Conservation (phyloP, 345 rosid genomes). For the Arabidopsis thaliana region TAIR10.1 NC_003074.8:22430501-22431000, state of each 20-base stretch:
- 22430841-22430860: slow-evolving; percentile 85
- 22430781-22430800: slow-evolving; percentile 53
- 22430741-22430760: slow-evolving; percentile 75
- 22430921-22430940: slow-evolving; percentile 71
- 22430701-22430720: slow-evolving; percentile 78
- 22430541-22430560: slow-evolving; percentile 25
- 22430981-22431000: slow-evolving; percentile 55
- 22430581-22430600: slow-evolving; percentile 52
- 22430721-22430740: slow-evolving; percentile 67
- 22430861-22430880: slow-evolving; percentile 72
- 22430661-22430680: slow-evolving; percentile 86
- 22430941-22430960: slow-evolving; percentile 58
- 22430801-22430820: slow-evolving; percentile 78
- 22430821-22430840: slow-evolving; percentile 90
- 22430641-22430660: slow-evolving; percentile 87
- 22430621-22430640: slow-evolving; percentile 78
- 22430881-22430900: slow-evolving; percentile 80
- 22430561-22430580: slow-evolving; percentile 46
- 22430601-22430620: slow-evolving; percentile 68
- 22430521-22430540: neutral
- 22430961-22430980: slow-evolving; percentile 62
- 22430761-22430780: slow-evolving; percentile 53
- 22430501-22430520: slow-evolving; percentile 20
- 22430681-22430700: slow-evolving; percentile 63
- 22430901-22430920: slow-evolving; percentile 60